Conservation (phyloP, 2,329 filamentous ascomycete species). For the Scedosporium dehoogii region DNA sequence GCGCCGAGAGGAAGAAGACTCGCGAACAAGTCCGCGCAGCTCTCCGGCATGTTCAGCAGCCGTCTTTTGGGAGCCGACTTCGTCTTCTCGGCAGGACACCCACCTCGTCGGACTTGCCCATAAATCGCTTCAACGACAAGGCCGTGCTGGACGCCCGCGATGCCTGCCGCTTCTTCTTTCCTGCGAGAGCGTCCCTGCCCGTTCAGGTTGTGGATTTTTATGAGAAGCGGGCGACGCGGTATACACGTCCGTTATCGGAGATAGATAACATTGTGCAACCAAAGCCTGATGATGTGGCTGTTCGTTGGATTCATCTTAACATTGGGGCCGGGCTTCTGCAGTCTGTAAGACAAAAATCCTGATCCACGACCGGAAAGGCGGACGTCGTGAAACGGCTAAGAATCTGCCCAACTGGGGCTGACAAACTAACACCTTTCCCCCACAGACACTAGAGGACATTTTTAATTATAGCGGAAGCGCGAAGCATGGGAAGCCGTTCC, state of each 20-base stretch:
- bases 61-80: background rate
- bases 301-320: background rate
- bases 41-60: background rate
- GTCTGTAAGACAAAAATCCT: background rate
- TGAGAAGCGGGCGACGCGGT: background rate
- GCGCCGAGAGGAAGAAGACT: background rate
- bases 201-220: background rate
- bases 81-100: background rate
- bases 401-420: background rate
- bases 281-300: background rate
- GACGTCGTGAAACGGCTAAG: background rate
- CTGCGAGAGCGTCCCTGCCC: background rate
- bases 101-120: background rate
- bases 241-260: background rate
- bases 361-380: background rate
- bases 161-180: background rate
- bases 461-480: background rate
- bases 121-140: background rate
- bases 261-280: background rate
- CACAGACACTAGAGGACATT: background rate
- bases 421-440: background rate
- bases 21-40: background rate
- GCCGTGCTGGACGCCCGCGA: background rate
- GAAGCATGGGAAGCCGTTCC: background rate
- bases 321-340: background rate